These are phyloP conservation scores for Amoeboaphelidium occidentale DNA, from an alignment of 371 early-diverging fungal species.

Conservation along the genomic window DNA sequence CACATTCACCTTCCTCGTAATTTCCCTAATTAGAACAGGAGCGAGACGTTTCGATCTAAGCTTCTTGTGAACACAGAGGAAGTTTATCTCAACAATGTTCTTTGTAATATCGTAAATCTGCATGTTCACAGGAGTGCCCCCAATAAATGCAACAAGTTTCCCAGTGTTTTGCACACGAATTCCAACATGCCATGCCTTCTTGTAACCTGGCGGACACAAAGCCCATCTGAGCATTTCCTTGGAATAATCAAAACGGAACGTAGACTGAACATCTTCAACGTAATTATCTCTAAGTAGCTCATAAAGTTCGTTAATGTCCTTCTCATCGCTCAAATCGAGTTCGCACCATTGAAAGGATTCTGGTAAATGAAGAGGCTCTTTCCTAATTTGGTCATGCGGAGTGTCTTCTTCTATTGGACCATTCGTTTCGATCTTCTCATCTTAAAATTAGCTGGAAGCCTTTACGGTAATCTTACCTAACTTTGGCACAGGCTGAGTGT, in stretches of 20 bases:
- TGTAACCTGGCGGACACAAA: conserved; percentile 73
- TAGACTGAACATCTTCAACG: conserved; percentile 81
- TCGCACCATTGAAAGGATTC: conserved; percentile 67
- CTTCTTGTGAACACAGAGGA: conserved; percentile 88
- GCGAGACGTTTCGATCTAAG: conserved; percentile 85
- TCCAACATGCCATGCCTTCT: conserved; percentile 64
- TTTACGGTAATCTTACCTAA: conserved; percentile 7
- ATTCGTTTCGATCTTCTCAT: conserved; percentile 10
- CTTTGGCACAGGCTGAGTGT: conserved; percentile 78
- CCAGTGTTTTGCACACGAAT: conserved; percentile 57
- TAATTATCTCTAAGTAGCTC: conserved; percentile 65
- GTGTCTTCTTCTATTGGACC: conserved; percentile 61
- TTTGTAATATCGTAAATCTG: conserved; percentile 28
- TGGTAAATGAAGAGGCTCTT: conserved; percentile 60
- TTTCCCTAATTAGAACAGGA: conserved; percentile 94
- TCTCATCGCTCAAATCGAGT: conserved; percentile 51
- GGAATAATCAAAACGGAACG: conserved; percentile 87
- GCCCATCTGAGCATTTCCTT: conserved; percentile 80
- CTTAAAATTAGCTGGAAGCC: not conserved
- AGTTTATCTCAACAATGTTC: conserved; percentile 87
- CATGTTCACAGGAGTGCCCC: conserved; percentile 62
- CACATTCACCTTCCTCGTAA: conserved; percentile 78
- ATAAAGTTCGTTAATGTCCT: conserved; percentile 59
- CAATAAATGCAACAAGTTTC: conserved; percentile 82
- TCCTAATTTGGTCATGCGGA: conserved; percentile 43